phyloP scores from a whole-genome alignment of 164 flowering plant genomes.

The Santalum album region DNA sequence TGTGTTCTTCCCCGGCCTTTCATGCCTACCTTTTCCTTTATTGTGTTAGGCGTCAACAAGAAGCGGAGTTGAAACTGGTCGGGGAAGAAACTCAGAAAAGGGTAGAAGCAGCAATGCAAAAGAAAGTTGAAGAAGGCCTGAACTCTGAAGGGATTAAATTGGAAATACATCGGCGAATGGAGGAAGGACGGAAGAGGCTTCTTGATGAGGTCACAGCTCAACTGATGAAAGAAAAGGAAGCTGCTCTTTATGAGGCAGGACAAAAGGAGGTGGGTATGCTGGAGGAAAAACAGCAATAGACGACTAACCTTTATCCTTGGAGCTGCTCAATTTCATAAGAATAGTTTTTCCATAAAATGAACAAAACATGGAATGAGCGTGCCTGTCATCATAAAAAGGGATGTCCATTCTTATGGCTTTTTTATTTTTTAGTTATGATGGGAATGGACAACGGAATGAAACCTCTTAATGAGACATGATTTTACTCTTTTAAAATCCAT shows the following conservation, averaged over 20 bases:
- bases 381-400: too few relatives aligned
- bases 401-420: too few relatives aligned
- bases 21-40: slow-evolving; percentile 25
- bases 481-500: too few relatives aligned
- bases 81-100: slow-evolving; percentile 94
- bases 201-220: slow-evolving; percentile 64
- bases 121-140: slow-evolving; percentile 76
- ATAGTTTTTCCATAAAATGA: too few relatives aligned
- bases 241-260: slow-evolving; percentile 61
- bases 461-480: too few relatives aligned
- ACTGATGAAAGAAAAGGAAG: slow-evolving; percentile 86
- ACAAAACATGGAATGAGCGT: too few relatives aligned
- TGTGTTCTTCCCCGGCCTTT: slow-evolving; percentile 8
- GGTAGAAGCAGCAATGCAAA: slow-evolving; percentile 78
- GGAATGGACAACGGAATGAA: too few relatives aligned
- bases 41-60: slow-evolving; percentile 76
- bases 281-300: too few relatives aligned
- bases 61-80: slow-evolving; percentile 76
- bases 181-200: slow-evolving; percentile 78
- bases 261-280: slow-evolving; percentile 55
- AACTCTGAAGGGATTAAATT: slow-evolving; percentile 59
- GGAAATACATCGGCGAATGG: slow-evolving; percentile 62
- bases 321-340: too few relatives aligned
- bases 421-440: too few relatives aligned
- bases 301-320: too few relatives aligned